phyloP scores from a whole-genome alignment of 768 basidiomycete species.

The Hypholoma fasciculare region DNA sequence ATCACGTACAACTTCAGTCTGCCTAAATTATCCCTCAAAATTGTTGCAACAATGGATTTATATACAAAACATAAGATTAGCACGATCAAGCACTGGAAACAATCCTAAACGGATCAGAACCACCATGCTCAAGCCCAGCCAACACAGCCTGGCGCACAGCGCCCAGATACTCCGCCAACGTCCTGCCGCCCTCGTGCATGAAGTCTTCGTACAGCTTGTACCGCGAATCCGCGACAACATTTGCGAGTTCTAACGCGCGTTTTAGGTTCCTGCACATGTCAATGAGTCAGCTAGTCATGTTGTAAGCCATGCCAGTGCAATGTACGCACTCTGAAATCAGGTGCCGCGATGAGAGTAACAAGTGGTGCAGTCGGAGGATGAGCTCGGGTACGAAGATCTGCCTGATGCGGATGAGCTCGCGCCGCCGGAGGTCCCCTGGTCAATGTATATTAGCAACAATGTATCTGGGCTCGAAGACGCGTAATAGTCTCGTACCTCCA shows the following conservation, averaged over 20 bases:
- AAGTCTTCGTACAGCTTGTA: constrained; percentile 89
- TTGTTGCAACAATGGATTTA: no score
- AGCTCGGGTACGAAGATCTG: constrained; percentile 90
- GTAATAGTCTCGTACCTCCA: constrained; percentile 31
- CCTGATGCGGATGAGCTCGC: constrained; percentile 78
- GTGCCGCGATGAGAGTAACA: constrained; percentile 63
- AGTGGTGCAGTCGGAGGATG: constrained; percentile 78
- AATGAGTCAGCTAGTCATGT: not conserved
- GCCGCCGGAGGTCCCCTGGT: constrained; percentile 55
- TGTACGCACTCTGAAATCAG: constrained; percentile 64
- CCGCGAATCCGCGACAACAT: constrained; percentile 84
- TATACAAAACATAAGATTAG: no score
- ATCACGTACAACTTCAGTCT: no score
- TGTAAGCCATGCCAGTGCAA: not conserved
- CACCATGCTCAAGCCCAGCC: constrained; percentile 69
- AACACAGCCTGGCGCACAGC: constrained; percentile 73
- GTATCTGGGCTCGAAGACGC: no score
- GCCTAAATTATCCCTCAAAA: no score
- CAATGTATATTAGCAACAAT: not conserved
- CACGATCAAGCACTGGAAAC: constrained; percentile 15
- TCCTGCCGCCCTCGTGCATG: constrained; percentile 56
- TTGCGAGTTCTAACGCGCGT: constrained; percentile 73
- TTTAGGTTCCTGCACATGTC: constrained; percentile 63
- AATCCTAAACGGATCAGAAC: constrained; percentile 73
- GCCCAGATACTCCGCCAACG: constrained; percentile 72